A percentile compares a stretch with the other conserved stretches of the same genome.
These are phyloP conservation scores for Apodospora peruviana DNA, from an alignment of 495 filamentous ascomycete genomes.

Conservation along the genomic window DNA sequence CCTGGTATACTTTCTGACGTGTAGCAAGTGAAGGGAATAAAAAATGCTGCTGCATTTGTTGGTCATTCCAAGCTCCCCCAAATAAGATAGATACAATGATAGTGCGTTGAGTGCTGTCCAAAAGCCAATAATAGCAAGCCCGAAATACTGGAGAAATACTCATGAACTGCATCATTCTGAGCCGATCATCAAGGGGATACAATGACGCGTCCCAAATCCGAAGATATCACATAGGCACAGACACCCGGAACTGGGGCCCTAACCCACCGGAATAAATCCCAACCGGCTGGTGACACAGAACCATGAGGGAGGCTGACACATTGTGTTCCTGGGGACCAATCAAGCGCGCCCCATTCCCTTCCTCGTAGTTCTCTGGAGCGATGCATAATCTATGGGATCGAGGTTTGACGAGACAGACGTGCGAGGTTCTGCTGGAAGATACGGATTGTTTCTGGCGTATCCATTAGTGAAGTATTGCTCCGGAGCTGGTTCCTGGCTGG, in stretches of 20 bases:
- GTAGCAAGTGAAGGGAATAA: too few relatives aligned
- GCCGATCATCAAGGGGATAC: too few relatives aligned
- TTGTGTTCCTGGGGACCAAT: not conserved
- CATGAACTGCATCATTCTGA: too few relatives aligned
- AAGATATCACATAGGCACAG: not conserved
- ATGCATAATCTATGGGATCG: slow-evolving; percentile 14
- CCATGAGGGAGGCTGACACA: not conserved
- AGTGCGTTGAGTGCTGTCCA: too few relatives aligned
- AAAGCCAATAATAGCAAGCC: too few relatives aligned
- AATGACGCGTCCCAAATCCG: too few relatives aligned
- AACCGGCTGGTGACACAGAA: not conserved
- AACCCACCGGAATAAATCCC: not conserved
- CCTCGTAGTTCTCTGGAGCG: slow-evolving; percentile 6
- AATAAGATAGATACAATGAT: too few relatives aligned
- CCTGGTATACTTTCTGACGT: too few relatives aligned
- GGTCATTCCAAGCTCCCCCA: too few relatives aligned
- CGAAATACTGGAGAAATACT: too few relatives aligned
- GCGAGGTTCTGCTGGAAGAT: slow-evolving; percentile 8
- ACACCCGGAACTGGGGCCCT: not conserved
- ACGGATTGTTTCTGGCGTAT: slow-evolving; percentile 11
- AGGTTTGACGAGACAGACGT: slow-evolving; percentile 1
- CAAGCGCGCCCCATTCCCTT: slow-evolving; percentile 9
- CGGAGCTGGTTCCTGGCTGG: slow-evolving; percentile 3
- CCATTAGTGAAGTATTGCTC: slow-evolving; percentile 13
- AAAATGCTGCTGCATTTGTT: too few relatives aligned